Conservation (phyloP, 2,329 filamentous ascomycete genomes). For the Penicillium brevicompactum region DNA sequence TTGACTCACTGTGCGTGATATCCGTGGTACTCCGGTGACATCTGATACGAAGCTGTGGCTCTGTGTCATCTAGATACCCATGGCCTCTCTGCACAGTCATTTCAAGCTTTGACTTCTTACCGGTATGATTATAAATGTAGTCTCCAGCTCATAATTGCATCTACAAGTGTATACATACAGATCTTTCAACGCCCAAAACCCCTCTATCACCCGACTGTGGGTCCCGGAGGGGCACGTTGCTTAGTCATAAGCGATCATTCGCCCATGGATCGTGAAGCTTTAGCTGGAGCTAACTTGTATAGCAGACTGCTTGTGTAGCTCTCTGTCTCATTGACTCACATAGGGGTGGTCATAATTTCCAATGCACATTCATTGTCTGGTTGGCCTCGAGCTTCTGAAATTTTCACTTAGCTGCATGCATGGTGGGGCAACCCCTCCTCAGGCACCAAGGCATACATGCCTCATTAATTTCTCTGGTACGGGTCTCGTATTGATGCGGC, state of each 20-base stretch:
- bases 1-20: constrained; percentile 2
- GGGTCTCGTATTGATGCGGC: neutral
- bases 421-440: constrained; percentile 4
- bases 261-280: neutral
- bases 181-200: neutral
- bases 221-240: neutral
- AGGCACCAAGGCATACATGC: constrained; percentile 3
- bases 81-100: neutral
- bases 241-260: neutral
- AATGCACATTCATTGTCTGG: neutral
- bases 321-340: neutral
- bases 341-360: neutral
- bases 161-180: neutral
- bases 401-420: constrained; percentile 4
- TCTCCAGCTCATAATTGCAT: neutral
- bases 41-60: neutral
- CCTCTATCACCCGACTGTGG: neutral
- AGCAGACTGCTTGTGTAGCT: constrained; percentile 2
- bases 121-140: too few relatives aligned
- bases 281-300: neutral
- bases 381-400: neutral
- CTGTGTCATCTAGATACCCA: neutral
- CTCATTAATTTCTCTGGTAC: neutral
- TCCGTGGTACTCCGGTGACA: constrained; percentile 9
- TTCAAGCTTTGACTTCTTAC: neutral